Base-by-base conservation (phyloP, 2,329 filamentous ascomycete genomes). In the Paracamarosporium sp. region DNA sequence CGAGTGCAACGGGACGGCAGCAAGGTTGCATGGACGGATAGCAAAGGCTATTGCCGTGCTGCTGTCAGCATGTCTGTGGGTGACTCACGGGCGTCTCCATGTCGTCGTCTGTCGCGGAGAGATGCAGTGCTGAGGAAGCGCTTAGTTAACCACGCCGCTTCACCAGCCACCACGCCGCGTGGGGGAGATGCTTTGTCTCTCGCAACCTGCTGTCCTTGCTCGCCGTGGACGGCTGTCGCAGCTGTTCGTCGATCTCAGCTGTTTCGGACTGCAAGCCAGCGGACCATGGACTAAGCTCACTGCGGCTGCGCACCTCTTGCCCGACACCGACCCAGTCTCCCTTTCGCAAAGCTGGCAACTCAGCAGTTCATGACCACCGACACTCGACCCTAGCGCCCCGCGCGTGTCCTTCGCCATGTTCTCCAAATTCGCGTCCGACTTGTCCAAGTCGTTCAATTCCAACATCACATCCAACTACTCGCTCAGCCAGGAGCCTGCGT, bases 401-500 rank as follows among this genome's bases (percentile, higher is more conserved):
- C 63, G 62, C 63, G 62, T 64, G 38, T 61, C 66, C 50, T 63
- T 53, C 75, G 85, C 73, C 76, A 97, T 98, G 93, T 97, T 97
- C 79, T 92, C 92, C 73, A 93, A 89, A 61, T 92, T 57, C 45
- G 53, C 54, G 24, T 48, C 57, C 43, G 57, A 72, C 65, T 69
- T 92, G 64, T 85, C 98, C 75, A 98, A 98, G 80, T 96, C 94
- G 63, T 94, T 98, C 76, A 90, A 89, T 64, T 94, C 91, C 59
- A 97, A 97, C 79, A 98, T 99, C 80, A 89, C 88, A 58, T 88
- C 90, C 73, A 96, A 97, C 80, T 99, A 99, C 79, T 87, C 90
- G 66, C 83, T 98, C 64, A 89, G 92, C 22, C 84, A 88, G 25
- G 87, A 86, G 58, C 86, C 90, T 11, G 89, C 87, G n/a, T 90